These are phyloP conservation scores for Russula sp. DNA, from an alignment of 768 basidiomycete species.

Conservation along the genomic window DNA sequence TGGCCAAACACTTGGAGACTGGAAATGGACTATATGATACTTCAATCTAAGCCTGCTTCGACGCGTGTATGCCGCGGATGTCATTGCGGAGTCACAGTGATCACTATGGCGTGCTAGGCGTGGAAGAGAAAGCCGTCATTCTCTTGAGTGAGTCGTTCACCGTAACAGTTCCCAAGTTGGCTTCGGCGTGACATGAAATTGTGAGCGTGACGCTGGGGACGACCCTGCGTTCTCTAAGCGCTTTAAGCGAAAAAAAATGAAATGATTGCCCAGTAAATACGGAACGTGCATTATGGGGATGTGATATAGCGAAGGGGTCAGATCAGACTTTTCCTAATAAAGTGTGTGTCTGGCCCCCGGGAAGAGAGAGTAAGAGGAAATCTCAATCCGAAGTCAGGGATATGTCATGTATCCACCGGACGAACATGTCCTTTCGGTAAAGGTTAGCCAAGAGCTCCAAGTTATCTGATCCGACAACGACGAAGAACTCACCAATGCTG, in stretches of 20 bases:
- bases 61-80: conserved; percentile 17
- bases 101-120: conserved; percentile 1
- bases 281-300: background rate
- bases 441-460: conserved; percentile 11
- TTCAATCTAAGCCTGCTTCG: background rate
- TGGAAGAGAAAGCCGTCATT: conserved; percentile 12
- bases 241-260: background rate
- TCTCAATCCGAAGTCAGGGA: conserved; percentile 41
- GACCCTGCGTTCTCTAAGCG: background rate
- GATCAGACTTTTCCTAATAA: conserved; percentile 9
- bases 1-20: background rate
- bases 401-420: conserved; percentile 54
- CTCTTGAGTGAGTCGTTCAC: background rate
- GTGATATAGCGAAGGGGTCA: background rate
- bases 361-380: background rate
- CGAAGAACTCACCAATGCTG: conserved; percentile 58
- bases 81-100: conserved; percentile 9
- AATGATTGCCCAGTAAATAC: background rate
- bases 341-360: background rate
- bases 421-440: conserved; percentile 53
- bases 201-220: no score
- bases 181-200: background rate
- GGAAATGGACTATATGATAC: background rate
- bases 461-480: background rate
- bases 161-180: background rate